Conservation (phyloP, 108 stramenopile species). For the Schizochytrium sp. region DNA sequence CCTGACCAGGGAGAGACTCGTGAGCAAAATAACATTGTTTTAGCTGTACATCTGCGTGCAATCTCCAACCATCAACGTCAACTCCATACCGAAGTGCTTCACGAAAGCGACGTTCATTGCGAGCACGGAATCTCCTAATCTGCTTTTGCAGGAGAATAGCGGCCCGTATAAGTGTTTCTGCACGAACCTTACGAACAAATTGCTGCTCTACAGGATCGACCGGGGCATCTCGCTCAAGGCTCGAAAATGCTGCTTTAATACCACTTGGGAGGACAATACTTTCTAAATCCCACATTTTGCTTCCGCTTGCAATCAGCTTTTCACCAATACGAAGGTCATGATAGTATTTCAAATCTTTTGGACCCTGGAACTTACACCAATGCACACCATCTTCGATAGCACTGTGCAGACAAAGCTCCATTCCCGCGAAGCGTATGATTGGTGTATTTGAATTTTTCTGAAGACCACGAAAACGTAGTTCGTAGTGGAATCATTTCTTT, state of each 20-base stretch:
- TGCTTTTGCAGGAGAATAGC: conserved; percentile 7
- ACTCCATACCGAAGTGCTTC: conserved; percentile 9
- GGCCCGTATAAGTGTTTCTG: neutral
- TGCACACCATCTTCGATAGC: neutral
- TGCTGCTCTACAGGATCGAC: neutral
- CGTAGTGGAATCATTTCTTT: too few relatives aligned
- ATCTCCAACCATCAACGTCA: neutral
- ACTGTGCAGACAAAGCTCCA: neutral
- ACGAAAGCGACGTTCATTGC: conserved; percentile 6
- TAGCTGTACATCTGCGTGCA: conserved; percentile 30
- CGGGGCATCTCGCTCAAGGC: neutral
- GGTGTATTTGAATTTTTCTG: neutral
- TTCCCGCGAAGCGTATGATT: neutral
- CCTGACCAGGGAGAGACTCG: neutral
- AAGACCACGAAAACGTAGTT: too few relatives aligned
- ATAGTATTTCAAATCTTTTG: neutral
- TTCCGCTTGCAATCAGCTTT: neutral
- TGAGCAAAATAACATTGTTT: conserved; percentile 20
- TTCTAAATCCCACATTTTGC: neutral
- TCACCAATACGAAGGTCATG: conserved; percentile 25
- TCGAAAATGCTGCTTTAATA: neutral
- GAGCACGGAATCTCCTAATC: neutral
- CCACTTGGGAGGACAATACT: neutral
- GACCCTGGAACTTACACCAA: neutral
- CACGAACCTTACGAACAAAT: neutral